Percentiles rank a stretch among this genome's conserved stretches.
phyloP scores from a whole-genome alignment of 129 eudicot species.

The Centrapalus pauciflorus region DNA sequence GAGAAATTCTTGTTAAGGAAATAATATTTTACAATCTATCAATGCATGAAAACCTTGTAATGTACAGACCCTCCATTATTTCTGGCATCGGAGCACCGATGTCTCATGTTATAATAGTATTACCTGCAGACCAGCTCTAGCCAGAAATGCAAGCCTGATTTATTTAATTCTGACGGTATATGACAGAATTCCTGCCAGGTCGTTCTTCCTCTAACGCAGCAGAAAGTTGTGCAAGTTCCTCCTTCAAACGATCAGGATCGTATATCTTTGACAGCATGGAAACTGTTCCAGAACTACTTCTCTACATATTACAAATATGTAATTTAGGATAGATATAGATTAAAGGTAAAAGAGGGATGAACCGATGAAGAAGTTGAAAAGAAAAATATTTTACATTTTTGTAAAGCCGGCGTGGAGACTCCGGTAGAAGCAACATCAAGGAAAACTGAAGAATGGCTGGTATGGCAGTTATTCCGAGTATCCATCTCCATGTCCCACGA shows the following conservation, averaged over 20 bases:
- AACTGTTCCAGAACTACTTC: constrained; percentile 47
- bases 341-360: not conserved
- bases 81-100: too few species aligned
- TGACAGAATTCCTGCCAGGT: constrained; percentile 25
- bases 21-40: too few species aligned
- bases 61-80: too few species aligned
- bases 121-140: constrained; percentile 77
- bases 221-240: constrained; percentile 54
- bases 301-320: constrained; percentile 14
- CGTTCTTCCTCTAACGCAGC: constrained; percentile 44
- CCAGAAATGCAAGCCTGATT: constrained; percentile 56
- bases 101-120: too few species aligned
- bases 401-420: constrained; percentile 59
- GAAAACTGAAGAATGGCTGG: constrained; percentile 43
- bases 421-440: constrained; percentile 43
- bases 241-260: constrained; percentile 52
- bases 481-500: constrained; percentile 57
- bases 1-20: too few species aligned
- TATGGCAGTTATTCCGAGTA: constrained; percentile 48
- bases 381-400: constrained; percentile 10
- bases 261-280: constrained; percentile 65
- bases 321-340: not conserved
- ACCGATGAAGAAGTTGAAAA: not conserved
- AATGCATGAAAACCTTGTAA: too few species aligned
- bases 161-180: constrained; percentile 34